Conservation (phyloP, 768 basidiomycete genomes). For the Podaxis pistillaris region DNA sequence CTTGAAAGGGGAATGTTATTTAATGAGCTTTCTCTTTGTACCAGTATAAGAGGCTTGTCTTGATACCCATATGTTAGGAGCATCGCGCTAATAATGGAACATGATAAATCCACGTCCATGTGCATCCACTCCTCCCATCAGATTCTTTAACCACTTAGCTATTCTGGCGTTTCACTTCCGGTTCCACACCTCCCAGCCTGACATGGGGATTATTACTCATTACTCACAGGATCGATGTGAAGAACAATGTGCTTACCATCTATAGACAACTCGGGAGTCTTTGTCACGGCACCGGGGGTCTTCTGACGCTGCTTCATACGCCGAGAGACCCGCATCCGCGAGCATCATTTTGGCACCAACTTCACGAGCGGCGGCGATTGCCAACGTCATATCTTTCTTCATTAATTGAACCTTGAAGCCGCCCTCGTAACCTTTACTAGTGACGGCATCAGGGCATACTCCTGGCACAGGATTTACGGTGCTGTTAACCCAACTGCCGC, state of each 20-base stretch:
- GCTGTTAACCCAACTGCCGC: constrained; percentile 40
- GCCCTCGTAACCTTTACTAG: constrained; percentile 40
- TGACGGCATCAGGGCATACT: constrained; percentile 41
- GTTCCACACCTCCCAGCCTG: constrained; percentile 35
- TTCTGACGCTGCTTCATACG: constrained; percentile 37
- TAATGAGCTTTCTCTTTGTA: neutral
- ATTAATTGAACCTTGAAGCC: constrained; percentile 46
- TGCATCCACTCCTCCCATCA: neutral
- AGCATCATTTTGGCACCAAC: constrained; percentile 38
- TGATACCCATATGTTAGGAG: neutral
- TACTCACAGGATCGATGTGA: neutral
- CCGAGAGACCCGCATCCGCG: constrained; percentile 34
- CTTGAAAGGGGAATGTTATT: constrained; percentile 1
- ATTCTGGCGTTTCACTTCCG: constrained; percentile 14
- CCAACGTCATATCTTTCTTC: constrained; percentile 44
- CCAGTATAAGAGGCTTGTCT: neutral
- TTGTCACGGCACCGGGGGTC: constrained; percentile 37
- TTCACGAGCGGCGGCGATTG: constrained; percentile 34
- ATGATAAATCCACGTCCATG: neutral
- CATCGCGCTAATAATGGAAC: neutral
- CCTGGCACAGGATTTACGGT: constrained; percentile 44
- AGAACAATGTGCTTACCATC: constrained; percentile 29
- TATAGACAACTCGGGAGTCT: constrained; percentile 40
- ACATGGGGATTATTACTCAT: neutral
- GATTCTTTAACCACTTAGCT: neutral